Evolutionary conservation across 306 rosid species (phyloP), one percentile per base, ranked within the genome.

Genomic region (Inga oerstediana): DNA sequence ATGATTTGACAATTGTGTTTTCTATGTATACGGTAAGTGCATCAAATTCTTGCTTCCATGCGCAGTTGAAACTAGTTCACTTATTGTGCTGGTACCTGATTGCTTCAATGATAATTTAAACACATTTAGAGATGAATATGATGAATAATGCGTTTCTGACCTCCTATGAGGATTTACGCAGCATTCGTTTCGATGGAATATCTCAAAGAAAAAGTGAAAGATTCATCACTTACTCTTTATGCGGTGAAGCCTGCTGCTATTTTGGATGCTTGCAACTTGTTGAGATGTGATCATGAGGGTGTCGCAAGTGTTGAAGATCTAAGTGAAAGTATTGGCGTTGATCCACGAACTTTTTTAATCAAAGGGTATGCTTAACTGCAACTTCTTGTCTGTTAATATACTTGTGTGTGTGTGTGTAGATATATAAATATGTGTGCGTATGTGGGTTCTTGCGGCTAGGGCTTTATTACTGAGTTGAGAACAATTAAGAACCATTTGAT

Each of bases 151-250:
- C 66, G 22, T 52, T 70, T 70, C 80, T 84, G 46, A 83, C 58
- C 15, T 49, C 66, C 11, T 62, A 30, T 32, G 59, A 52, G 22
- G 22, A 58, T 81, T 51, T 76, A 54, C 82, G 82, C 90, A 93
- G 95, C 86, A 45, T 52, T 93, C 80, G 80, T 89, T 84, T 82
- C 89, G 87, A 92, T 95, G 91, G 93, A 91, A 80, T 77, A 83
- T 80, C 81, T 92, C 80, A 91, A 87, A 81, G 79, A 72, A 43
- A 79, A 89, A 81, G 44, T 89, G 24, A 77, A 87, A 82, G 88
- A 83, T 46, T 58, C 86, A 48, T 75, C 94, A 32, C 78, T 65
- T 77, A 41, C 56, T 41, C 79, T 86, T 24, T 85, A 77, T 74
- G 65, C 7, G 30, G 75, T 70, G 14, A 79, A 80, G 65, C 84